A percentile compares a stretch with the other conserved stretches of the same genome.
Evolutionary conservation across 2,329 filamentous ascomycete genomes (phyloP).

Genomic region (Pseudocercospora macadamiae): DNA sequence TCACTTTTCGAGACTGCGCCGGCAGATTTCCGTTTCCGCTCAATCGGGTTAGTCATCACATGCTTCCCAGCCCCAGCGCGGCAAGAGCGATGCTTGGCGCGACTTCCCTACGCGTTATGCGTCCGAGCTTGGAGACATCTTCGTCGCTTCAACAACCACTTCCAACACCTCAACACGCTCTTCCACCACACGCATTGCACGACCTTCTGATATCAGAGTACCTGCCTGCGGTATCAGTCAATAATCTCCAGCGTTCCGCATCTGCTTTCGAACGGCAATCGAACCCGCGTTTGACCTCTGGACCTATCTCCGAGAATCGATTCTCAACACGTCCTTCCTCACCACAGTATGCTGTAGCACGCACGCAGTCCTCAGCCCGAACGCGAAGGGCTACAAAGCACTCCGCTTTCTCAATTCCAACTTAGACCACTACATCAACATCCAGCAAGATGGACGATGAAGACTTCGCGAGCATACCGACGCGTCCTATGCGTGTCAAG

Average conservation of each 20-base stretch:
- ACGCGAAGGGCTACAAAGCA: conserved; percentile 25
- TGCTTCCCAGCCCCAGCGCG: background rate
- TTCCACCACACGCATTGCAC: background rate
- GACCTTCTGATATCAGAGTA: background rate
- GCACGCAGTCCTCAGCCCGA: conserved; percentile 30
- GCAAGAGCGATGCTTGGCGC: background rate
- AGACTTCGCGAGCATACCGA: conserved; percentile 40
- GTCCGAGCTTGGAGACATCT: no score
- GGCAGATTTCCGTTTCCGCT: background rate
- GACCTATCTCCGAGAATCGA: background rate
- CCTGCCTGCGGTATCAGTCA: background rate
- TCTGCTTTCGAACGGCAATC: conserved; percentile 2
- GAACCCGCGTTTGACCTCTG: conserved; percentile 2
- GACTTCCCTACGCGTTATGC: no score
- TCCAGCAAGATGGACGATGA: conserved; percentile 33
- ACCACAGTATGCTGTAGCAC: conserved; percentile 36
- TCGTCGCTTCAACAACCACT: background rate
- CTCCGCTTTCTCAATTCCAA: conserved; percentile 18
- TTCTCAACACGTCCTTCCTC: background rate
- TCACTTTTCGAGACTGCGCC: conserved; percentile 6
- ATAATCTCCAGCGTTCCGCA: background rate
- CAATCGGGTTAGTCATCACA: background rate
- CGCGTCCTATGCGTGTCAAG: conserved; percentile 70
- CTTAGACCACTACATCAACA: conserved; percentile 27
- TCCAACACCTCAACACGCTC: background rate